Evolutionary conservation across 106 monocot species (phyloP).

Genomic region (Gastrodia elata): DNA sequence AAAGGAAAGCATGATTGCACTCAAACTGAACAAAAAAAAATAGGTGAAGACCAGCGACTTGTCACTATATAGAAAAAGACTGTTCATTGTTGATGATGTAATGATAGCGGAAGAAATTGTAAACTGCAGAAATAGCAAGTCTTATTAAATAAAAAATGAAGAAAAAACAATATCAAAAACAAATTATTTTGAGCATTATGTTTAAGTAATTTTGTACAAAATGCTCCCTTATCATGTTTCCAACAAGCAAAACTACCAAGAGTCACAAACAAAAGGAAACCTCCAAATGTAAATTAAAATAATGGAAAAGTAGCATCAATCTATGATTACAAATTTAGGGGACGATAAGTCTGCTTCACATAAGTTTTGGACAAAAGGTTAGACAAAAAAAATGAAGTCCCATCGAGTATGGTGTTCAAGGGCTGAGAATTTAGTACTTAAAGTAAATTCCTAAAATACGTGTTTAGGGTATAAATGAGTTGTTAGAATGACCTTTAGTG

Average conservation of each 20-base stretch:
- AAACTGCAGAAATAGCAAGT: conserved; percentile 48
- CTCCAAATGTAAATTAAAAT: background rate
- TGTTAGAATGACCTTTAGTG: background rate
- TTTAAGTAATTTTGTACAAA: background rate
- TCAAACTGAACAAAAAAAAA: conserved; percentile 77
- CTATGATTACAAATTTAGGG: background rate
- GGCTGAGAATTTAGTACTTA: background rate
- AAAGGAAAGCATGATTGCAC: conserved; percentile 81
- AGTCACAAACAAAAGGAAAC: background rate
- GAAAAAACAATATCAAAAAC: background rate
- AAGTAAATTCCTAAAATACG: background rate
- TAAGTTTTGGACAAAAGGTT: background rate
- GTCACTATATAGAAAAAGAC: conserved; percentile 78
- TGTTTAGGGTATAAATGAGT: background rate
- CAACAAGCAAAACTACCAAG: background rate
- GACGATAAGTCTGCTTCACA: background rate
- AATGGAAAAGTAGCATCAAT: background rate
- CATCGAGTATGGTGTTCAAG: background rate
- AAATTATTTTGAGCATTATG: background rate
- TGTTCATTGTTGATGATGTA: conserved; percentile 77
- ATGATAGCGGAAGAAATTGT: conserved; percentile 77
- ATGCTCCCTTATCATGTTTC: background rate
- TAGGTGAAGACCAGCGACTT: conserved; percentile 81
- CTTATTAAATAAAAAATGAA: background rate
- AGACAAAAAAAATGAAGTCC: background rate